Percentiles rank a stretch among this genome's conserved stretches.
Evolutionary conservation across 192 early-diverging fungal genomes (phyloP).

Genomic region (Coemansia sp.): DNA sequence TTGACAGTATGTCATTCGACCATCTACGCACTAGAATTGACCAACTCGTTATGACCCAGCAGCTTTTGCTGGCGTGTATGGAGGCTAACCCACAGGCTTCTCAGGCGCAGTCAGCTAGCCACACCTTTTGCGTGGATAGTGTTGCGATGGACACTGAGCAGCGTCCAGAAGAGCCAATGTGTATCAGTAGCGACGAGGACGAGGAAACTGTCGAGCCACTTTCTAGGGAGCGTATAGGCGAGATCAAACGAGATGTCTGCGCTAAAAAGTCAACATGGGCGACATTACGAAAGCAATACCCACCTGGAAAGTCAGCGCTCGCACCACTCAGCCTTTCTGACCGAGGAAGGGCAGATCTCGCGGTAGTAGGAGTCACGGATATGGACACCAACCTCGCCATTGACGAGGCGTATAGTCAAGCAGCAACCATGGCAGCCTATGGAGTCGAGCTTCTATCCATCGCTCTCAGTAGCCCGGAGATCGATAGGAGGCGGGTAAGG

Average conservation of each 20-base stretch:
- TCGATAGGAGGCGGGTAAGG: background rate
- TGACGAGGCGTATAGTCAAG: background rate
- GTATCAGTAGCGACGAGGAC: background rate
- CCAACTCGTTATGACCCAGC: too few relatives aligned
- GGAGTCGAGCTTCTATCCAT: background rate
- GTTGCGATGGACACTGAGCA: background rate
- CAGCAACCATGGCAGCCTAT: background rate
- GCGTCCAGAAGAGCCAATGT: background rate
- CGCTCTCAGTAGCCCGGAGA: background rate
- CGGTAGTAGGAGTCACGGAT: background rate
- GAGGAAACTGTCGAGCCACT: background rate
- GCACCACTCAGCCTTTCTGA: background rate
- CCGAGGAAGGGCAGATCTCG: background rate
- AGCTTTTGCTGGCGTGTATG: too few relatives aligned
- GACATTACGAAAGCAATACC: background rate
- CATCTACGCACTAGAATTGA: background rate
- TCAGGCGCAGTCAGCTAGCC: background rate
- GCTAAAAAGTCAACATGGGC: conserved; percentile 3
- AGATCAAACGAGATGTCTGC: background rate
- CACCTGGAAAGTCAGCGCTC: background rate
- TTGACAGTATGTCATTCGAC: background rate
- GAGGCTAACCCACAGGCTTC: too few relatives aligned
- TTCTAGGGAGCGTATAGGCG: background rate
- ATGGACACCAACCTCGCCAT: background rate
- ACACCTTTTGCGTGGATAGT: background rate